These are phyloP conservation scores for Hibiscus syriacus DNA, from an alignment of 345 rosid genomes.

Conservation along the genomic window DNA sequence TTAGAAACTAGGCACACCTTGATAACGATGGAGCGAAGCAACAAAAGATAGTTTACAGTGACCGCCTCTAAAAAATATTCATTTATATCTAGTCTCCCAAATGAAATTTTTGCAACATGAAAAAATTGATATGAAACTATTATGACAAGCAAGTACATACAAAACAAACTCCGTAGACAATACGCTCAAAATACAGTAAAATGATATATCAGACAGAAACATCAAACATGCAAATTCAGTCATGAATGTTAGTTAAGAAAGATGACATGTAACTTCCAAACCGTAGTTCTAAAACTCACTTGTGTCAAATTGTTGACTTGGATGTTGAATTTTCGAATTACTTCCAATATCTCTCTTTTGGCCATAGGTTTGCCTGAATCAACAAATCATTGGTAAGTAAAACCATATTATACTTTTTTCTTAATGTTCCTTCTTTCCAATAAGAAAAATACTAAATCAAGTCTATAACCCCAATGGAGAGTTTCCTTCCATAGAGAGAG, in stretches of 20 bases:
- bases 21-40: not conserved
- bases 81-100: not conserved
- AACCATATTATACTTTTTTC: not conserved
- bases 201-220: not conserved
- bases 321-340: constrained; percentile 69
- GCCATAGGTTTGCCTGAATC: constrained; percentile 48
- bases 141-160: not conserved
- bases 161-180: not conserved
- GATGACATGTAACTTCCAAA: not conserved
- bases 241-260: not conserved
- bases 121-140: not conserved
- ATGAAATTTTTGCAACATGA: not conserved
- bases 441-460: not conserved
- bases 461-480: not conserved
- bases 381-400: constrained; percentile 10
- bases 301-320: constrained; percentile 97
- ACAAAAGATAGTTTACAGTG: not conserved
- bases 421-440: not conserved
- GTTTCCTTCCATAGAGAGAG: not conserved
- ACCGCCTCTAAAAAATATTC: not conserved
- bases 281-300: constrained; percentile 33
- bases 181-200: not conserved
- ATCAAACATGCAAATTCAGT: not conserved
- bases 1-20: not conserved
- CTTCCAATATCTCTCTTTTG: constrained; percentile 55